Base-by-base conservation (phyloP, 148 eudicot genomes). In the Fagopyrum homotropicum region DNA sequence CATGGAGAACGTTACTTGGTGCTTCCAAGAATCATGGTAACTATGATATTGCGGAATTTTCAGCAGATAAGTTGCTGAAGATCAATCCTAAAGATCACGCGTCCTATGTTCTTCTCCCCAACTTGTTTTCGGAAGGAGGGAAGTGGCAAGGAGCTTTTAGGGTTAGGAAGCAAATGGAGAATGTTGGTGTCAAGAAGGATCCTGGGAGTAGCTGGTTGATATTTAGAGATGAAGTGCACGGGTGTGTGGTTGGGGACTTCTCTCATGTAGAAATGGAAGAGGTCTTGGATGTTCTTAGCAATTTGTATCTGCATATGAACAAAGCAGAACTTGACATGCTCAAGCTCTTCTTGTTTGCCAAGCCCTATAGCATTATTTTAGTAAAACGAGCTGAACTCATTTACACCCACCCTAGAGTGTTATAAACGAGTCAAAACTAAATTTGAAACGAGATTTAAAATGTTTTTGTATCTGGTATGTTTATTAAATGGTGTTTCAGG, bases 91-190 rank as follows among this genome's bases (percentile, higher is more conserved):
- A 4, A 9, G 75, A 71, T 49, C 75, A 77, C 12, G 69, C 70
- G 12, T 72, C 79, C 0, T 77, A 77, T 7, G n/a, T 77, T 71
- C 79, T 77, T 71, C 45, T 77, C 30, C 72, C 75, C 11, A 77
- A 72, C 43, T 7, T 77, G 19, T 72, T 69, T 10, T 72, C 79
- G 12, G 75, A 56, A 46, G 75, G 57, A 52, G 79, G 75, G 17
- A 77, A 72, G 72, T 77, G 79, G 79, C 68, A 72, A 60, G 75
- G 71, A 71, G 79, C 79, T 77, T 50, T 29, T 59, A 72, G 29
- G 70, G 44, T 72, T 50, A 72, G 75, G 79, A 17, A 59, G 59
- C 55, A 44, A 57, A 71, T 77, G 79, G 75, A 47, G 30, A 30
- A 22, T 45, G 19, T 72, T 45, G 79, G 79, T 9, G 54, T 71